Percentiles rank a stretch among this genome's conserved stretches.
Conservation (phyloP, 2,329 filamentous ascomycete genomes). For the Zelopaecilomyces penicillatus region DNA sequence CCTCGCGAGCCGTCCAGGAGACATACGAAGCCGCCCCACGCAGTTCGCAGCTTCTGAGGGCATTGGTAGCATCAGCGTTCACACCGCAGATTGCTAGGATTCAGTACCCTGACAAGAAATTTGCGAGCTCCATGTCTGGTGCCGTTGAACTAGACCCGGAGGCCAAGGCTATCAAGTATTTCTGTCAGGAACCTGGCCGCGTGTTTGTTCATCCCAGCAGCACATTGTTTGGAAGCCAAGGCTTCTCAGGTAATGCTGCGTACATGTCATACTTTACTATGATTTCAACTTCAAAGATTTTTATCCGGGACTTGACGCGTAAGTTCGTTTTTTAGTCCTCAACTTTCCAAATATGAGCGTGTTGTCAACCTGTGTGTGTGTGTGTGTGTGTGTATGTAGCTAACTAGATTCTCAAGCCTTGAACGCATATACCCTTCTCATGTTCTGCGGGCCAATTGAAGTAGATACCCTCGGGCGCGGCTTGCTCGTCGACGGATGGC, state of each 20-base stretch:
- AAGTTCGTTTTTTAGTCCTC: conserved; percentile 27
- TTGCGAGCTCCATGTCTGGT: conserved; percentile 75
- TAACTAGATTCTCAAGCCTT: conserved; percentile 50
- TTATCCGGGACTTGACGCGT: conserved; percentile 85
- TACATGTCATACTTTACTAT: conserved; percentile 89
- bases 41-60: conserved; percentile 50
- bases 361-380: too few relatives aligned
- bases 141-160: conserved; percentile 91
- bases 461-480: conserved; percentile 84
- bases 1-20: conserved; percentile 24
- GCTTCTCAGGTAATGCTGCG: conserved; percentile 63
- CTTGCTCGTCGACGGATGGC: conserved; percentile 85
- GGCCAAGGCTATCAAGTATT: conserved; percentile 86
- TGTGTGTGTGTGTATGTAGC: neutral
- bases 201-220: conserved; percentile 92
- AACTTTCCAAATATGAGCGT: neutral
- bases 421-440: conserved; percentile 77
- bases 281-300: conserved; percentile 86
- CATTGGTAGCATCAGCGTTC: conserved; percentile 65
- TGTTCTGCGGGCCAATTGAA: conserved; percentile 78
- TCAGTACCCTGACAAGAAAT: conserved; percentile 92
- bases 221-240: conserved; percentile 74
- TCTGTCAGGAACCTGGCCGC: conserved; percentile 72
- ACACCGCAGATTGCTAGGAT: conserved; percentile 86
- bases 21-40: conserved; percentile 15